phyloP scores from a whole-genome alignment of 2,329 filamentous ascomycete species.

The Gliomastix tumulicola region DNA sequence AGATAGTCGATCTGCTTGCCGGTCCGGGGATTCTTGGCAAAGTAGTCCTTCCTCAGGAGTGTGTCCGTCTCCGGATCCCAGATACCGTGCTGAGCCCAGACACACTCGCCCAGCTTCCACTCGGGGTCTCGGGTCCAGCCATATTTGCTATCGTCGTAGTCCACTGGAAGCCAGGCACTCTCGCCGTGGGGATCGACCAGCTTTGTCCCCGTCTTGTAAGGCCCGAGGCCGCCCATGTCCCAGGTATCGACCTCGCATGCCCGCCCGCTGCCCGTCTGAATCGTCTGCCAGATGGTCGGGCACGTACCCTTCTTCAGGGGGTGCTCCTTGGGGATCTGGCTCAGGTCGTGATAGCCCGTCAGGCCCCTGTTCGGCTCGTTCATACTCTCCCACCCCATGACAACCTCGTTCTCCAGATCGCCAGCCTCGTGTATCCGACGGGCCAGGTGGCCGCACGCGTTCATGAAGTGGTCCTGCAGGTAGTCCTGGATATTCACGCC shows the following conservation, averaged over 20 bases:
- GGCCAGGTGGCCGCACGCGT: constrained; percentile 74
- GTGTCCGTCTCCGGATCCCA: constrained; percentile 80
- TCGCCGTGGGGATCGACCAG: constrained; percentile 85
- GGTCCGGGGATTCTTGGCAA: constrained; percentile 68
- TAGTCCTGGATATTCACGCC: constrained; percentile 96
- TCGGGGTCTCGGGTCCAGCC: constrained; percentile 81
- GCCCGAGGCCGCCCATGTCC: constrained; percentile 90
- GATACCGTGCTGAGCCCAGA: constrained; percentile 95
- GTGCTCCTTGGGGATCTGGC: constrained; percentile 75
- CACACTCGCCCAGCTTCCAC: constrained; percentile 89
- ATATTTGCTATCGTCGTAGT: constrained; percentile 81
- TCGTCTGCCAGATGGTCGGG: constrained; percentile 89
- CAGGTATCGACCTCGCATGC: constrained; percentile 86
- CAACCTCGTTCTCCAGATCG: constrained; percentile 75
- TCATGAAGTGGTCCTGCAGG: constrained; percentile 78
- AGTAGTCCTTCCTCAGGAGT: constrained; percentile 80
- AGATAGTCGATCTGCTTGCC: constrained; percentile 72
- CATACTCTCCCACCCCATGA: constrained; percentile 93
- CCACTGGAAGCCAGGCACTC: constrained; percentile 74
- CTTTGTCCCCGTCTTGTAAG: constrained; percentile 77
- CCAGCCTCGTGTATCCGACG: constrained; percentile 82
- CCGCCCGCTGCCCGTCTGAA: constrained; percentile 83
- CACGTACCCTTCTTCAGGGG: constrained; percentile 88
- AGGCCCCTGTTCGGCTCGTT: constrained; percentile 93
- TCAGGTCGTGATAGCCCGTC: constrained; percentile 76